phyloP scores from a whole-genome alignment of 2,329 filamentous ascomycete genomes.

The Clarireedia hainanense region DNA sequence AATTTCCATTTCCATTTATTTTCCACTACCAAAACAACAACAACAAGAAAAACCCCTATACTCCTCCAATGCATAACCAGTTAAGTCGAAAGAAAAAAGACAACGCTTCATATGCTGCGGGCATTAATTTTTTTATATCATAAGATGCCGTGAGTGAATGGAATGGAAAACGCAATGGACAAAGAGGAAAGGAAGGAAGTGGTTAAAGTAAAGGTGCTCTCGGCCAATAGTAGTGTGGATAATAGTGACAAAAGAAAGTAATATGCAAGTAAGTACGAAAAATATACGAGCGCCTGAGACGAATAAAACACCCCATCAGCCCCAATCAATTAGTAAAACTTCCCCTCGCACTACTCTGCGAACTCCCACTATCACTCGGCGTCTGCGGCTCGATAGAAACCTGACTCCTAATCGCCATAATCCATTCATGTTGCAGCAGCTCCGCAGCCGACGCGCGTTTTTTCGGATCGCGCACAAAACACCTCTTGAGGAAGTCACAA shows the following conservation, averaged over 20 bases:
- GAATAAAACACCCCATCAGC: background rate
- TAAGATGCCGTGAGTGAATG: background rate
- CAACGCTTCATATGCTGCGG: background rate
- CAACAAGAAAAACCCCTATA: background rate
- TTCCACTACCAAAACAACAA: background rate
- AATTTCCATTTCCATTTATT: background rate
- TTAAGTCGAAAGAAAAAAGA: background rate
- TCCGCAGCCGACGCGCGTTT: conserved; percentile 78
- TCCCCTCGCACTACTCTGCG: conserved; percentile 18
- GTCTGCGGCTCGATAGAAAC: conserved; percentile 54
- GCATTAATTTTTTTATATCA: background rate
- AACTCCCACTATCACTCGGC: conserved; percentile 43
- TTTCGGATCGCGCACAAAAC: conserved; percentile 77
- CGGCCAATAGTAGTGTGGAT: background rate
- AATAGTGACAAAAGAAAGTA: background rate
- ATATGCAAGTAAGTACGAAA: background rate
- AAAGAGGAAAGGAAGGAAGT: background rate
- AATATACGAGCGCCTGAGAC: background rate
- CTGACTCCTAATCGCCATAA: conserved; percentile 56
- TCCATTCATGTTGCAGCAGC: conserved; percentile 90
- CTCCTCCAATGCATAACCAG: background rate
- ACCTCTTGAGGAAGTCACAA: conserved; percentile 80
- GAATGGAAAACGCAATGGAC: background rate
- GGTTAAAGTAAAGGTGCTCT: background rate
- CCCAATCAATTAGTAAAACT: conserved; percentile 12